Base-by-base conservation (phyloP, 2,329 filamentous ascomycete genomes). In the Pyrenophora tritici-repentis region DNA sequence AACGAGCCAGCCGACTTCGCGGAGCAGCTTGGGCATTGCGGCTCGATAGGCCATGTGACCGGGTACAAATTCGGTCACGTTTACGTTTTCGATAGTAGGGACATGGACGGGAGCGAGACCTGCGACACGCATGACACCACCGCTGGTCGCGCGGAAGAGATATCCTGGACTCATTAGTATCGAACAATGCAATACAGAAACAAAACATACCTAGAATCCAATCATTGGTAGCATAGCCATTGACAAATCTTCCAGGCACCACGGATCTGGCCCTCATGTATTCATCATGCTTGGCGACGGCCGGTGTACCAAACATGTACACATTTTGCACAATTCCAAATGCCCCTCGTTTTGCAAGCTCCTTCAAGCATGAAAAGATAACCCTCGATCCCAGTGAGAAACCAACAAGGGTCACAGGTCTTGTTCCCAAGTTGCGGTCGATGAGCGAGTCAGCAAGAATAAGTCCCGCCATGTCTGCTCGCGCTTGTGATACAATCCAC, bases 21-120 rank as follows among this genome's bases (percentile, higher is more conserved):
- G 86, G 43, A 99, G 80, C 14, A 99, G 80, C 50, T 85, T 85
- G 13, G 94, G 94, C 88, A 99, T 97, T 32, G 91, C 90, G 20
- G 85, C 84, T 72, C 94, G 90, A 75, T 99, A 99, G 44, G 94
- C 90, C 93, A 97, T 97, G 71, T 99, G 94, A 1, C 94, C 93
- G 22, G 87, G 85, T 13, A 97, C 93, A 39, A 88, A 78, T 48
- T 91, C 85, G 1, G 92, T 95, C 34, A 95, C 88, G 68, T 97
- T 86, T 57, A 95, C 81, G 66, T 97, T 97, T 71, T 97, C 94
- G 13, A 97, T 76, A 13, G 88, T 90, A 0, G 87, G 86, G n/a
- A 95, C 83, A 37, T 93, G 84, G 2, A 97, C 82, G 1, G 88
- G 81, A 1, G 85, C 89, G 35, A 99, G 82, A 10, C 94, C 94